phyloP scores from a whole-genome alignment of 352 stramenopile species.

The Pilasporangium apinafurcum region DNA sequence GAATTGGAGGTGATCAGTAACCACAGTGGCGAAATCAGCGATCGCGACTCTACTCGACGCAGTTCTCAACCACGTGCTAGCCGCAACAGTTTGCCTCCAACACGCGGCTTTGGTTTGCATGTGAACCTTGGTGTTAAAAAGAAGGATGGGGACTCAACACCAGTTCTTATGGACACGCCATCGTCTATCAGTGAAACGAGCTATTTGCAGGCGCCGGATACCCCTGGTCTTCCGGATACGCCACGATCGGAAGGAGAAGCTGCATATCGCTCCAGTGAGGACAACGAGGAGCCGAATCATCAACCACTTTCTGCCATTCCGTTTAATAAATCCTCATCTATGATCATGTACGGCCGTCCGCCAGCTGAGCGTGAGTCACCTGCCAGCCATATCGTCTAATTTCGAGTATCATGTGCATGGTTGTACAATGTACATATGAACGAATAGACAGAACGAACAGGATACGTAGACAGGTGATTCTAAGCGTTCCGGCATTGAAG shows the following conservation, averaged over 20 bases:
- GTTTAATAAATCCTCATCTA: conserved; percentile 34
- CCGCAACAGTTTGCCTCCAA: conserved; percentile 12
- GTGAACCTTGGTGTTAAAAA: conserved; percentile 31
- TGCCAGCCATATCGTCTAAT: conserved; percentile 33
- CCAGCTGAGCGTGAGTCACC: conserved; percentile 1
- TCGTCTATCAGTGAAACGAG: conserved; percentile 27
- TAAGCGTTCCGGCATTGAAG: too few relatives aligned
- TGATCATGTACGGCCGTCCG: conserved; percentile 63
- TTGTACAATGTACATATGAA: too few relatives aligned
- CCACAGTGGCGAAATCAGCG: conserved; percentile 50
- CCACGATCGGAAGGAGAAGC: conserved; percentile 44
- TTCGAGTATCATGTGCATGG: neutral
- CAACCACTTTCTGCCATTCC: conserved; percentile 29
- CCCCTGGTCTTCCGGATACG: conserved; percentile 20
- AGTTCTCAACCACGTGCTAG: conserved; percentile 13
- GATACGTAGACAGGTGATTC: neutral
- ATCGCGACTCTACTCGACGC: conserved; percentile 26
- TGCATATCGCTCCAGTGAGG: conserved; percentile 60
- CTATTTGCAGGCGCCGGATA: conserved; percentile 49
- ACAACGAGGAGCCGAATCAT: conserved; percentile 39
- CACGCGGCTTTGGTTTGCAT: conserved; percentile 54
- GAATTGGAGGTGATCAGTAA: conserved; percentile 71
- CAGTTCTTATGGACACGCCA: conserved; percentile 15
- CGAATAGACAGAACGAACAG: neutral
- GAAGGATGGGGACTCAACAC: conserved; percentile 5